phyloP scores from a whole-genome alignment of 2,329 filamentous ascomycete species.

The Apiospora hydei region DNA sequence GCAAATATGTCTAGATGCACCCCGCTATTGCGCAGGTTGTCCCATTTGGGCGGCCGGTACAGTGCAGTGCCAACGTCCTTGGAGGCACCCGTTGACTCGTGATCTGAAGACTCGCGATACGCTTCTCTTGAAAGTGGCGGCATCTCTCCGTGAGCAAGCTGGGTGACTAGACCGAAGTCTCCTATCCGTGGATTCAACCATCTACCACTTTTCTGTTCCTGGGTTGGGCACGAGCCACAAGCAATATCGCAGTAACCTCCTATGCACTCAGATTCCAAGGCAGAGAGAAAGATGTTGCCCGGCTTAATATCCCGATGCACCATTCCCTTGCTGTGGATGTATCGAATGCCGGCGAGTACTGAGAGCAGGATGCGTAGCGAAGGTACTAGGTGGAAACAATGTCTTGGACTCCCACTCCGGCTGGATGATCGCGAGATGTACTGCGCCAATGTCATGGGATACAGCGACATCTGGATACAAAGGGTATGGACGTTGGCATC shows the following conservation, averaged over 20 bases:
- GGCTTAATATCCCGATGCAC: constrained; percentile 73
- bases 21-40: constrained; percentile 48
- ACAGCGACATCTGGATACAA: constrained; percentile 74
- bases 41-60: constrained; percentile 59
- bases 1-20: constrained; percentile 65
- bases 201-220: constrained; percentile 30
- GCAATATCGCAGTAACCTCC: constrained; percentile 39
- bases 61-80: constrained; percentile 68
- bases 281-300: constrained; percentile 70
- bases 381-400: constrained; percentile 69
- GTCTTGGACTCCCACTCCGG: constrained; percentile 38
- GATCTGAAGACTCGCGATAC: constrained; percentile 22
- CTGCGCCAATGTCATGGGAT: constrained; percentile 66
- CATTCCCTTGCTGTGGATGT: constrained; percentile 66
- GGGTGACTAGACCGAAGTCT: constrained; percentile 70
- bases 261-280: constrained; percentile 42
- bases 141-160: constrained; percentile 50
- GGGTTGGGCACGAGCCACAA: constrained; percentile 33
- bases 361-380: constrained; percentile 63
- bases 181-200: constrained; percentile 68
- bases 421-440: constrained; percentile 53
- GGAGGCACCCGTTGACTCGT: constrained; percentile 23
- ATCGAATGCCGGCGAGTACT: constrained; percentile 67
- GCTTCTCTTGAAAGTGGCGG: constrained; percentile 28
- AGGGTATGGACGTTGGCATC: constrained; percentile 52